Conservation (phyloP, 2,329 filamentous ascomycete genomes). For the Cadophora sp. region DNA sequence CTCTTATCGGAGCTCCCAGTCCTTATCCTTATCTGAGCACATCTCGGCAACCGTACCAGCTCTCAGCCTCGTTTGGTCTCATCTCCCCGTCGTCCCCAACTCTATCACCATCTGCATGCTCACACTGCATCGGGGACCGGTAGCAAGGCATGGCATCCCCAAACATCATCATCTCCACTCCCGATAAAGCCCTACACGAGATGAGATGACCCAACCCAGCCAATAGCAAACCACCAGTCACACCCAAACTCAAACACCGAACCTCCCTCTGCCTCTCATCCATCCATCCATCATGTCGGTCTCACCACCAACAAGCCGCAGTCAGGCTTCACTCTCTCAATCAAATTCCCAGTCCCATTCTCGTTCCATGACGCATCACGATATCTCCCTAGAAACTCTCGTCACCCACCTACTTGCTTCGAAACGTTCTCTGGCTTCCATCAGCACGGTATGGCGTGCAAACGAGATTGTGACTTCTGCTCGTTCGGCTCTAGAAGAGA, state of each 20-base stretch:
- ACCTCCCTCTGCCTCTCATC: background rate
- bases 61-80: slow-evolving; percentile 8
- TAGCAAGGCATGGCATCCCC: slow-evolving; percentile 1
- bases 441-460: slow-evolving; percentile 81
- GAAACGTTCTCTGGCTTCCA: slow-evolving; percentile 86
- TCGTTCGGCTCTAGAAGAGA: slow-evolving; percentile 78
- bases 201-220: background rate
- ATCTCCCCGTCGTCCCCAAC: background rate
- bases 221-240: background rate
- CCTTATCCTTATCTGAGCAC: too few relatives aligned
- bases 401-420: slow-evolving; percentile 85
- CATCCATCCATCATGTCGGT: slow-evolving; percentile 19
- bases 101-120: background rate
- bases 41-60: background rate
- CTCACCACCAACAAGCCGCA: slow-evolving; percentile 32
- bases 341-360: slow-evolving; percentile 34
- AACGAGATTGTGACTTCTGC: slow-evolving; percentile 84
- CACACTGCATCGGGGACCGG: background rate
- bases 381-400: slow-evolving; percentile 71
- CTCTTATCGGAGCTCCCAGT: slow-evolving; percentile 7
- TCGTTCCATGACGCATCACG: slow-evolving; percentile 33
- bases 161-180: slow-evolving; percentile 3
- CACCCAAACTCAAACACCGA: background rate
- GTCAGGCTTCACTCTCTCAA: slow-evolving; percentile 40
- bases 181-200: background rate